Base-by-base conservation (phyloP, 768 basidiomycete genomes). In the Russula vinacea region DNA sequence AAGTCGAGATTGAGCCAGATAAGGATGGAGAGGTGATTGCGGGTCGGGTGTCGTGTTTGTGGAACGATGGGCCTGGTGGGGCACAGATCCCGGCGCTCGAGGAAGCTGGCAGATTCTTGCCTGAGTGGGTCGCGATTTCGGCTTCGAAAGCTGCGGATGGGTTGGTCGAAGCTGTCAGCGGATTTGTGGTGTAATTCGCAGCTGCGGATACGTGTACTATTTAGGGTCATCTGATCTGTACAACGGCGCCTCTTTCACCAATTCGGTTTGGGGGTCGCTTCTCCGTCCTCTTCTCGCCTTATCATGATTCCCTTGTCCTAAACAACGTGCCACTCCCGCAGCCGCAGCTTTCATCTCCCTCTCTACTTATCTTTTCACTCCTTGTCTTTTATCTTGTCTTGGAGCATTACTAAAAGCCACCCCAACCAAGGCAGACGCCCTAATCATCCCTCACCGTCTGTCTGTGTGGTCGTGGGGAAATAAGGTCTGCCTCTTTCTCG, bases 31-130 rank as follows among this genome's bases (percentile, higher is more conserved):
- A 11, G 14, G 10, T 7, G 2, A 56, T 68, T n/a, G 42, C 29
- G n/a, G 67, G 67, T 11, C 51, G 53, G 11, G 57, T 68, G 3
- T 57, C 65, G 39, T 68, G 67, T 16, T n/a, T 49, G 44, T 68
- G 67, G 65, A 66, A 60, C 17, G 65, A 67, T 44, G 54, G 50
- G 39, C 58, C 65, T 0, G 54, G 54, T 16, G 64, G 55, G 5
- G 67, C 58, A 4, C 14, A 32, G 8, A 62, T 67, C 8, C 67
- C 67, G 1, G 65, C 61, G 17, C 53, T 68, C 1, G 65, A 62
- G 16, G 67, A 68, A n/a, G 65, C 61, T 2, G 57, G 60, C 11
- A 35, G 14, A 47, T 68, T 68, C 32, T 52, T 68, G 24, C 67
- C 67, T 2, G 56, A 62, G 42, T 68, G 67, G 67, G 67, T 67